These are phyloP conservation scores for Epichloe glyceriae DNA, from an alignment of 2,329 filamentous ascomycete genomes.

Conservation along the genomic window DNA sequence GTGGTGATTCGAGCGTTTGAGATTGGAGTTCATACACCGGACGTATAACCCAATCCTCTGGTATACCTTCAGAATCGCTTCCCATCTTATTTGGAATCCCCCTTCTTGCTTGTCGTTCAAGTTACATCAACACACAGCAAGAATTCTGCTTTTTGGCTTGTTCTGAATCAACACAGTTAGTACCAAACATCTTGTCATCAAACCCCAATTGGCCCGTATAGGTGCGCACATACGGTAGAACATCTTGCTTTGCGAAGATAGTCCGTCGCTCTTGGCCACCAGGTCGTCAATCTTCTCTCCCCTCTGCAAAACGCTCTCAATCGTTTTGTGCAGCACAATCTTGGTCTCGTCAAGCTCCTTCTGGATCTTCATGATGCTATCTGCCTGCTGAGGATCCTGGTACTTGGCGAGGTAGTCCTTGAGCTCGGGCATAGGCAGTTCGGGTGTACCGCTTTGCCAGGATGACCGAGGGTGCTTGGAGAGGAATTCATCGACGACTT, in stretches of 20 bases:
- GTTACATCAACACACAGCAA: slow-evolving; percentile 58
- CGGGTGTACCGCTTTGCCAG: slow-evolving; percentile 44
- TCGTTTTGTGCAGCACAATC: slow-evolving; percentile 93
- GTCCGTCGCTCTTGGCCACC: slow-evolving; percentile 81
- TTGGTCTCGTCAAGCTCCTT: slow-evolving; percentile 96
- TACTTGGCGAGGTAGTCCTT: slow-evolving; percentile 63
- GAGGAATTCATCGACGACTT: slow-evolving; percentile 79
- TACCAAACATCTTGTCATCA: slow-evolving; percentile 2
- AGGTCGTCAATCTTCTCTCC: slow-evolving; percentile 95
- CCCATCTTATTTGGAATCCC: neutral
- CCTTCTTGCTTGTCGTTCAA: neutral
- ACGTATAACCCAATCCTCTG: neutral
- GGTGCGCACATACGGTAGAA: slow-evolving; percentile 63
- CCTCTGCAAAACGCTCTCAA: slow-evolving; percentile 72
- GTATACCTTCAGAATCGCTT: neutral
- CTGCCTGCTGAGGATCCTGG: slow-evolving; percentile 78
- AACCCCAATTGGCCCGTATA: neutral
- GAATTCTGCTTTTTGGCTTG: slow-evolving; percentile 72
- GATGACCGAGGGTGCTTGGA: slow-evolving; percentile 57
- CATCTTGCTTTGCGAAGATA: slow-evolving; percentile 92
- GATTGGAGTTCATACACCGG: neutral
- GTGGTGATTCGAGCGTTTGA: neutral
- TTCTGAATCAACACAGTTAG: slow-evolving; percentile 20
- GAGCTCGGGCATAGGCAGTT: slow-evolving; percentile 56
- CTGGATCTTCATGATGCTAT: slow-evolving; percentile 92